Evolutionary conservation across 2,329 filamentous ascomycete species (phyloP), one percentile per base, ranked within the genome.

Genomic region (Thelonectria discophora): DNA sequence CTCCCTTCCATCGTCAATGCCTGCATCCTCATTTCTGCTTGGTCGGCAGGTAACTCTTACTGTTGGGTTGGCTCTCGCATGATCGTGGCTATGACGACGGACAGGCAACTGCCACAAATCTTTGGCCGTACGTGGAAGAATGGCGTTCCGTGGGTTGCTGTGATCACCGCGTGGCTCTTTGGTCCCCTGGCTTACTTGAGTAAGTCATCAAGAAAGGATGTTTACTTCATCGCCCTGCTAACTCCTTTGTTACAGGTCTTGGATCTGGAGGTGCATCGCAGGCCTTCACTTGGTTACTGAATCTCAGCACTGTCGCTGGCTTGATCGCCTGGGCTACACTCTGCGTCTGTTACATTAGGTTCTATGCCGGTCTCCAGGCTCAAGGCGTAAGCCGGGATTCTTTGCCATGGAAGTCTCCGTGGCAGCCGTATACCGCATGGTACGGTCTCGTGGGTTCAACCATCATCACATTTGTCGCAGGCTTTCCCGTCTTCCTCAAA

Each of bases 401-500:
- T 2, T 76, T 86, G 4, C 86, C 86, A 0, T 88, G 83, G 78
- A 77, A 71, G 52, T 84, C 84, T 0, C 76, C 78, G 0, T 72
- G 82, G 12, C 85, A 88, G 73, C 86, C 90, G 0, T 93, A 89
- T 71, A 86, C 86, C 2, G 84, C 89, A 0, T 92, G 83, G 70
- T 76, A 84, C 55, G 82, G 84, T 10, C 82, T 92, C 1, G 73
- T 84, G 15, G 72, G 87, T 21, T 83, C 92, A 55, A 73, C 75
- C 3, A 76, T 92, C 24, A 80, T 94, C n/a, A 86, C 84, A 1
- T 76, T 94, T 3, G 88, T 91, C 67, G 92, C 92, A 69, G 91
- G 90, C 1, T 94, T 93, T 76, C 84, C 88, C 37, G 85, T 90
- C 13, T 94, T 94, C 73, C 90, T 89, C 73, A 85, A 87, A 0